Conservation (phyloP, 192 early-diverging fungal species). For the Coemansia sp. region DNA sequence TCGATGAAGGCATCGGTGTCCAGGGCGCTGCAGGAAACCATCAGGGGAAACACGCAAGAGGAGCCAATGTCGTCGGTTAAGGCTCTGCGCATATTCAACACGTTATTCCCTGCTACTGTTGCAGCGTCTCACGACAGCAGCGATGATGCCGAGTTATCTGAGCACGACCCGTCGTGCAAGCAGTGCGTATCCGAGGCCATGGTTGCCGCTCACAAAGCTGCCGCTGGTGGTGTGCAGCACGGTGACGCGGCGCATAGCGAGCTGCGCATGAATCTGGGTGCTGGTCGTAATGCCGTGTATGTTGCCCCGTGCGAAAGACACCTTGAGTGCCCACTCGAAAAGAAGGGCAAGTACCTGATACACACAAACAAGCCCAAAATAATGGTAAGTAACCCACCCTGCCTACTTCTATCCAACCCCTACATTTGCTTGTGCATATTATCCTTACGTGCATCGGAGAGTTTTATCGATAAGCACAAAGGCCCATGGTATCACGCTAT, state of each 20-base stretch:
- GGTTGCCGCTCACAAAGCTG: constrained; percentile 27
- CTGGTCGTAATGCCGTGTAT: constrained; percentile 47
- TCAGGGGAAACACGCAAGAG: constrained; percentile 32
- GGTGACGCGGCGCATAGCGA: constrained; percentile 8
- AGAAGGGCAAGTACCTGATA: constrained; percentile 48
- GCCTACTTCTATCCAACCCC: background rate
- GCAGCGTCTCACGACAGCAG: background rate
- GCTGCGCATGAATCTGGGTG: constrained; percentile 50
- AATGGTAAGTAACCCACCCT: constrained; percentile 39
- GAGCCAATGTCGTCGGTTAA: constrained; percentile 47
- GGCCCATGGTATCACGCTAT: background rate
- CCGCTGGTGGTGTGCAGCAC: constrained; percentile 13
- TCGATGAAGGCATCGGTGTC: background rate
- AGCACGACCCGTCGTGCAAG: constrained; percentile 37
- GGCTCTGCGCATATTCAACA: constrained; percentile 38
- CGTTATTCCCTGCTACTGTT: constrained; percentile 16
- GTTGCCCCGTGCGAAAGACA: constrained; percentile 50
- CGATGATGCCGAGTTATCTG: constrained; percentile 4
- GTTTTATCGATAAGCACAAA: background rate
- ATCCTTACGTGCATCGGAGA: background rate
- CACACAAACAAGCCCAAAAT: constrained; percentile 50
- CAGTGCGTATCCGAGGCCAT: constrained; percentile 42
- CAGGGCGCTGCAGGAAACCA: constrained; percentile 18
- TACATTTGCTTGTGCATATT: constrained; percentile 1
- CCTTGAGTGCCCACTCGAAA: constrained; percentile 47